These are phyloP conservation scores for Lumnitzera racemosa DNA, from an alignment of 345 rosid genomes.

Conservation along the genomic window DNA sequence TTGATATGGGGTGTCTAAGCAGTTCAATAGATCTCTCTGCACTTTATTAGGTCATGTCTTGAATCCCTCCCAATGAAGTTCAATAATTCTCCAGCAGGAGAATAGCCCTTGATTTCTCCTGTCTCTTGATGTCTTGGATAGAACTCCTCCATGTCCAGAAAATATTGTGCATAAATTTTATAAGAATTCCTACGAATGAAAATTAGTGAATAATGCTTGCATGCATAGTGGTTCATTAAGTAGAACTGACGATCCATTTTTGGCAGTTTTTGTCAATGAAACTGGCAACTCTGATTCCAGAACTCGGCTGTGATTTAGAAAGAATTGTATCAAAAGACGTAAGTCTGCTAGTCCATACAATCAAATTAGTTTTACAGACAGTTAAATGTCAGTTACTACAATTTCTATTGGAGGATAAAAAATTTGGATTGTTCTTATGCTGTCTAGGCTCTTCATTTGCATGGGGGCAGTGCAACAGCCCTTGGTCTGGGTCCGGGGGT, in stretches of 20 bases:
- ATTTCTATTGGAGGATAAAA: not conserved
- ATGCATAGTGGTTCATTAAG: not conserved
- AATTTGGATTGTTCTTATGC: conserved; percentile 6
- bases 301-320: conserved; percentile 57
- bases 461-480: conserved; percentile 32
- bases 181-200: not conserved
- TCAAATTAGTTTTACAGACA: too few species aligned
- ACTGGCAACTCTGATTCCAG: conserved; percentile 94
- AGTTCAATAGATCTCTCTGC: too few species aligned
- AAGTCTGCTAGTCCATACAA: conserved; percentile 14
- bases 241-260: conserved; percentile 1
- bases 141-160: too few species aligned
- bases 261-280: conserved; percentile 93
- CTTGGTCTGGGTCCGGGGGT: conserved; percentile 39
- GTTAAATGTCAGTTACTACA: too few species aligned
- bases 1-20: too few species aligned
- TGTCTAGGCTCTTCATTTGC: conserved; percentile 52
- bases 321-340: conserved; percentile 81
- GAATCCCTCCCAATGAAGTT: too few species aligned
- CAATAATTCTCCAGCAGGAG: too few species aligned
- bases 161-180: too few species aligned
- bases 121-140: not conserved
- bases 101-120: not conserved
- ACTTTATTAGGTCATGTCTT: too few species aligned
- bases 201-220: not conserved